Conservation (phyloP, 208 protist species). For the Novymonas esmeraldas region DNA sequence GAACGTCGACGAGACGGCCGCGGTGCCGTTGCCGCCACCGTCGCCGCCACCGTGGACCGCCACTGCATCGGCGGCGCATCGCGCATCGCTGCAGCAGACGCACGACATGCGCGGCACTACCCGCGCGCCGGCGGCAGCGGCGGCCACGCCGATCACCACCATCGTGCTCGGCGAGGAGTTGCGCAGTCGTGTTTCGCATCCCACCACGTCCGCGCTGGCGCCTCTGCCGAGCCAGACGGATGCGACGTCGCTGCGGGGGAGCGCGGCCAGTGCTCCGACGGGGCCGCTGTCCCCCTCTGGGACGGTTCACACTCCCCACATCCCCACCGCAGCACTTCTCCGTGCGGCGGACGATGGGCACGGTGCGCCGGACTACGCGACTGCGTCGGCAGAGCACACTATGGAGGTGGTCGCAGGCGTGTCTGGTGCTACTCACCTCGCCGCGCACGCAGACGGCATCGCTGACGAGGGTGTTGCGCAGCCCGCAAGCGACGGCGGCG, state of each 20-base stretch:
- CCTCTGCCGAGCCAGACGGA: neutral
- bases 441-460: too few relatives aligned
- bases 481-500: too few relatives aligned
- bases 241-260: neutral
- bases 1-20: too few relatives aligned
- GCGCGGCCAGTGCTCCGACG: too few relatives aligned
- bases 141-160: neutral
- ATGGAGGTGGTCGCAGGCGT: too few relatives aligned
- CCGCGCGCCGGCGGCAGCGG: neutral
- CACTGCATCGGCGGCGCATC: neutral
- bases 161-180: slow-evolving; percentile 6
- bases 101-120: neutral
- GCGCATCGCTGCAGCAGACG: neutral
- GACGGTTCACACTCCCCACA: neutral
- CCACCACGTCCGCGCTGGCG: neutral
- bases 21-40: neutral
- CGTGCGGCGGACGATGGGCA: neutral
- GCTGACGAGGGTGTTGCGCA: too few relatives aligned
- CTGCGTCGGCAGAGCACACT: neutral
- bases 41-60: neutral
- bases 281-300: neutral
- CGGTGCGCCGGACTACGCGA: neutral
- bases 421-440: too few relatives aligned
- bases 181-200: neutral
- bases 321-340: neutral